A percentile compares a stretch with the other conserved stretches of the same genome.
Evolutionary conservation across 257 asterid genomes (phyloP).

Genomic region (Solanum rostratum): DNA sequence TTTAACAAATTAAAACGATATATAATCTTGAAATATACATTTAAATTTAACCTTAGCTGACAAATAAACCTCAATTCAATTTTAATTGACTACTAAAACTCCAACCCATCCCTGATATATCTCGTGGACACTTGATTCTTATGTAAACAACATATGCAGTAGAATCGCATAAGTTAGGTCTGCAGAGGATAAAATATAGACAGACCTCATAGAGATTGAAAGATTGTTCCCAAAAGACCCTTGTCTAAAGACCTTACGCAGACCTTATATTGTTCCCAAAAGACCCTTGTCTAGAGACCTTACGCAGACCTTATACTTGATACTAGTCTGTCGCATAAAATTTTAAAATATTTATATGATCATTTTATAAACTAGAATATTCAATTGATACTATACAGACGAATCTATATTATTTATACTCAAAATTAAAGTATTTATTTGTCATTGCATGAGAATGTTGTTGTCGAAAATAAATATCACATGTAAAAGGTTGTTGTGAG

Average conservation of each 20-base stretch:
- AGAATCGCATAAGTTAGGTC: too few species aligned
- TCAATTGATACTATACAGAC: too few species aligned
- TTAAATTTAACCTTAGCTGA: not conserved
- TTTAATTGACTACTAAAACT: not conserved
- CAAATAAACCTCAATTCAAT: not conserved
- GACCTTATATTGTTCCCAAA: too few species aligned
- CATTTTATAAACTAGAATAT: too few species aligned
- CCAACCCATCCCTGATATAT: not conserved
- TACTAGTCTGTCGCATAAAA: not conserved
- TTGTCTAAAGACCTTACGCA: too few species aligned
- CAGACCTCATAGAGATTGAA: too few species aligned
- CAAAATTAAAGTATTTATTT: not conserved
- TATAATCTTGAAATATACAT: not conserved
- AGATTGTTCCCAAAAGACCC: too few species aligned
- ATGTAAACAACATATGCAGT: not conserved
- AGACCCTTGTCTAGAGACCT: too few species aligned
- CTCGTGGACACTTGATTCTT: fast-evolving
- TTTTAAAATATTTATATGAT: fast-evolving
- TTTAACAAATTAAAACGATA: not conserved
- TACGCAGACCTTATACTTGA: too few species aligned
- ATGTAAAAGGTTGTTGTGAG: not conserved
- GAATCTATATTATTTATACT: fast-evolving
- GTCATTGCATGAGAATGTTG: too few species aligned
- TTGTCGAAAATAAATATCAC: not conserved
- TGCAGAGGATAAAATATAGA: too few species aligned